Conservation (phyloP, 2,329 filamentous ascomycete genomes). For the Alternaria gansuensis region DNA sequence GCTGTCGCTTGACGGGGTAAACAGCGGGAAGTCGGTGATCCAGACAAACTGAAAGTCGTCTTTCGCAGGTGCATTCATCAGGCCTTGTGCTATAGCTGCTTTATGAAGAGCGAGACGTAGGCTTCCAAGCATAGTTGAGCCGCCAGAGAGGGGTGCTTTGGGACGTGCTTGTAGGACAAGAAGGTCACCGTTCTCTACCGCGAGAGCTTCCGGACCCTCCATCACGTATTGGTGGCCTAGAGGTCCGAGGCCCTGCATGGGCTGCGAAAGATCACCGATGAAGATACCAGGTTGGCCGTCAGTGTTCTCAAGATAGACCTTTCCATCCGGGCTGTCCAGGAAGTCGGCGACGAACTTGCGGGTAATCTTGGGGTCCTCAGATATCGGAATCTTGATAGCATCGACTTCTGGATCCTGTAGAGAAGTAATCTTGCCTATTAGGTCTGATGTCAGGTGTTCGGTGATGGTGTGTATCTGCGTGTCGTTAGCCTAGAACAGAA, state of each 20-base stretch:
- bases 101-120: conserved; percentile 76
- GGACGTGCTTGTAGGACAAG: conserved; percentile 82
- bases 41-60: conserved; percentile 76
- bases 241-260: conserved; percentile 77
- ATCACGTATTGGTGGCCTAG: conserved; percentile 77
- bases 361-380: conserved; percentile 62
- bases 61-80: conserved; percentile 61
- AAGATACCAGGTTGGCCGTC: conserved; percentile 84
- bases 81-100: conserved; percentile 69
- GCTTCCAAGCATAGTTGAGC: conserved; percentile 76
- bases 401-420: conserved; percentile 76
- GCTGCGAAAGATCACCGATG: conserved; percentile 75
- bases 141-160: conserved; percentile 71
- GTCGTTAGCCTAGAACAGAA: not conserved
- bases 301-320: conserved; percentile 70
- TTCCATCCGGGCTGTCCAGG: conserved; percentile 70
- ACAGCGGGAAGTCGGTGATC: conserved; percentile 92
- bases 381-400: conserved; percentile 72
- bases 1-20: conserved; percentile 72
- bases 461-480: conserved; percentile 71
- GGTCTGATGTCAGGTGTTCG: conserved; percentile 67
- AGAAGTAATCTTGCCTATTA: conserved; percentile 78
- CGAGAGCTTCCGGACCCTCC: conserved; percentile 62
- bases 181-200: conserved; percentile 73
- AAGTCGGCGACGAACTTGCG: conserved; percentile 72